Evolutionary conservation across 2,329 filamentous ascomycete genomes (phyloP), one percentile per base, ranked within the genome.

Genomic region (Alternaria viburni): DNA sequence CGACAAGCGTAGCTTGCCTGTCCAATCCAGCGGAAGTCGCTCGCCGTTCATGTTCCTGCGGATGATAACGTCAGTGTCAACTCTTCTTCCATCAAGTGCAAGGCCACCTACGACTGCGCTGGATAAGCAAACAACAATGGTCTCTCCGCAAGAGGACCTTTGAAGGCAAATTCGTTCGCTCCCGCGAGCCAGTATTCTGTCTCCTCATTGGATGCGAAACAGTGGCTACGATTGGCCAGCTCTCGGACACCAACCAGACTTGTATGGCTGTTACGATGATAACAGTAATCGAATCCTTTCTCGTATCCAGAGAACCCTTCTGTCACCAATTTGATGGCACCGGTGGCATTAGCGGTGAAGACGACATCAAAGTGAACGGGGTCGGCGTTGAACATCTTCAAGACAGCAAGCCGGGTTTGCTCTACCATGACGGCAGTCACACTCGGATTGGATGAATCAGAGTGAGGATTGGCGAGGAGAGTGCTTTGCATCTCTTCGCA

Each of bases 261-360:
- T 3, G 93, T 97, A 79, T 97, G 95, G 12, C 91, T 88, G 62
- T 93, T 91, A 63, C 88, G 83, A 78, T 97, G 94, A 74, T 97
- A 97, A 2, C 86, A 87, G 79, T 94, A 97, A 74, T 86, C 84
- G 72, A 96, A 97, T 0, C 93, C 93, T 23, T 82, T 54, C 54
- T 77, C 84, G 30, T 84, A 81, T 57, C 89, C 88, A 54, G 91
- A 84, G 69, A 97, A 86, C 4, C 89, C 89, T 59, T 98, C 95
- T 36, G 87, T 85, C 1, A 97, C 91, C 4, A 97, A 82, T 79
- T 97, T 98, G 71, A 96, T 89, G 3, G 89, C 94, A 3, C 93
- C 93, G 0, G 95, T 97, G 15, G 95, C 91, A 79, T 98, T 98
- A 21, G 93, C 89, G n/a, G 96, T 93, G 75, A 97, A 98, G 1